Percentiles rank a stretch among this genome's conserved stretches.
Conservation (phyloP, 1,284 basidiomycete species). For the Boletus mariae region DNA sequence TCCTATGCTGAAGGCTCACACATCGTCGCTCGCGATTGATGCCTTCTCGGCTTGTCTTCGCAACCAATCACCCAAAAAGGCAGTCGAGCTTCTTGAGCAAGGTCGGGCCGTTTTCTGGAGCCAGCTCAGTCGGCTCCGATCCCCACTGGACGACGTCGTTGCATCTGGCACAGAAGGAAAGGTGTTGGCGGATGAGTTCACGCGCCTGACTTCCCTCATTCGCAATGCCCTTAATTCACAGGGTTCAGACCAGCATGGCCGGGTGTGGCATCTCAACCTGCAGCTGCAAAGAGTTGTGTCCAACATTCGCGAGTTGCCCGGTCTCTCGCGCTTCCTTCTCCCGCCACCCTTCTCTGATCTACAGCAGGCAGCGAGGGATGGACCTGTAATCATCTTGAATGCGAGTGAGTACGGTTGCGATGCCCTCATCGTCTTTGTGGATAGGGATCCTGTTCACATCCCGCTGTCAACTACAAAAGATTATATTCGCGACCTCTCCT, state of each 20-base stretch:
- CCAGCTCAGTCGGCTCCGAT: background rate
- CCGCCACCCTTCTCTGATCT: background rate
- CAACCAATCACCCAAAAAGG: background rate
- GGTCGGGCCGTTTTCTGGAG: conserved; percentile 2
- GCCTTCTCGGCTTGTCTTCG: background rate
- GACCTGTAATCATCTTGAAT: background rate
- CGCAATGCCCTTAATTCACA: background rate
- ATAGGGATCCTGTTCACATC: conserved; percentile 11
- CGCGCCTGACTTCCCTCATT: background rate
- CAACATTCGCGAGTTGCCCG: background rate
- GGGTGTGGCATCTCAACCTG: background rate
- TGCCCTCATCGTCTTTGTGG: background rate
- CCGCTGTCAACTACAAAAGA: conserved; percentile 2
- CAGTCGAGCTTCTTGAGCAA: background rate
- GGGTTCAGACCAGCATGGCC: background rate
- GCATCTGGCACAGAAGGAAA: background rate
- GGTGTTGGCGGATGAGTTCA: background rate
- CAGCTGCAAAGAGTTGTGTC: background rate
- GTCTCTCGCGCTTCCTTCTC: background rate
- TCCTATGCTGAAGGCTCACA: background rate
- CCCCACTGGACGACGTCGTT: background rate
- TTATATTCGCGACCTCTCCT: background rate
- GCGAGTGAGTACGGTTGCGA: background rate
- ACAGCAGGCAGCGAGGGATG: background rate
- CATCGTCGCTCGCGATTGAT: conserved; percentile 3